Percentiles rank a stretch among this genome's conserved stretches.
These are phyloP conservation scores for Skeletonema marinoi DNA, from an alignment of 108 stramenopile species.

Conservation along the genomic window DNA sequence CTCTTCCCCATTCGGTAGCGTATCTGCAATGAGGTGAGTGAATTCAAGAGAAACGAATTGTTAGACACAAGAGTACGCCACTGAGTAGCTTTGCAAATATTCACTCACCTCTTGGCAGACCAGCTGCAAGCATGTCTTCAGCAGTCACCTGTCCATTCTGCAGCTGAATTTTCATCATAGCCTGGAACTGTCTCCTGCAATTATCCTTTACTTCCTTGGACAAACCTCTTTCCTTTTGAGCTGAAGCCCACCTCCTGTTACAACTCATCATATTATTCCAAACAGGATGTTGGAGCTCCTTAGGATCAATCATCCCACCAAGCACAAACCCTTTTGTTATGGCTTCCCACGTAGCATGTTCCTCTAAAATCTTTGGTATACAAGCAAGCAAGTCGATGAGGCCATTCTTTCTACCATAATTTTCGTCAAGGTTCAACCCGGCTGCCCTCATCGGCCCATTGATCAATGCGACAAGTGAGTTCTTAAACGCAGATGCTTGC, in stretches of 20 bases:
- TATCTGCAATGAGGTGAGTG: not conserved
- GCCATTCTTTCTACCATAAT: not conserved
- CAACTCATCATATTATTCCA: not conserved
- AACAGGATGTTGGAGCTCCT: not conserved
- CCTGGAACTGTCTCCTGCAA: not conserved
- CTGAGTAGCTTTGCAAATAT: not conserved
- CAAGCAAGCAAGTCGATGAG: not conserved
- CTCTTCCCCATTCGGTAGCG: not conserved
- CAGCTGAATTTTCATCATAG: not conserved
- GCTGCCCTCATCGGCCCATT: not conserved
- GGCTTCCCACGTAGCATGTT: not conserved
- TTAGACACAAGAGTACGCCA: too few relatives aligned
- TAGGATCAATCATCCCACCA: not conserved
- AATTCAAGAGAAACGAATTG: not conserved
- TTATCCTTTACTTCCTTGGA: not conserved
- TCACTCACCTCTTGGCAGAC: not conserved
- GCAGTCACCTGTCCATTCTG: not conserved
- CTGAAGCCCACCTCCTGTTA: too few relatives aligned
- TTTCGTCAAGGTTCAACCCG: not conserved
- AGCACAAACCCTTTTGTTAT: not conserved
- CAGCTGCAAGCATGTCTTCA: not conserved
- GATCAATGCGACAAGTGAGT: not conserved
- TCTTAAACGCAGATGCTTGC: not conserved
- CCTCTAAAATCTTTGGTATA: not conserved
- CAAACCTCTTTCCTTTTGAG: not conserved